Conservation (phyloP, 2,329 filamentous ascomycete genomes). For the Venturia carpophila region DNA sequence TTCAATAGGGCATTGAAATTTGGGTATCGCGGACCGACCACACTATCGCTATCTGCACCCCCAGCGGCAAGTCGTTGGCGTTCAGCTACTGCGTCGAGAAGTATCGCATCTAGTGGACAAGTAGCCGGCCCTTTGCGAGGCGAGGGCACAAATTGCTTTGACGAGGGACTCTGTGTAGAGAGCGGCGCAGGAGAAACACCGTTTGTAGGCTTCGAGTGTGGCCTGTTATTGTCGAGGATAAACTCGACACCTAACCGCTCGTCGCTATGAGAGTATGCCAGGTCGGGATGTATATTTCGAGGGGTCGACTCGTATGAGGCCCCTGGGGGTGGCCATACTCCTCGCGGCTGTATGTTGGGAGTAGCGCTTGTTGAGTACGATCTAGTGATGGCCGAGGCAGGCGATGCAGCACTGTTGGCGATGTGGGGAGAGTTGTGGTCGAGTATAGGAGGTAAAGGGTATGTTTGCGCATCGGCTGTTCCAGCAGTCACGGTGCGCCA, state of each 20-base stretch:
- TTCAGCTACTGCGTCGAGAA: constrained; percentile 70
- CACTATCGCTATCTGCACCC: constrained; percentile 48
- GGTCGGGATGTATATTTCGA: constrained; percentile 15
- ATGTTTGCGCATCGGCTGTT: constrained; percentile 12
- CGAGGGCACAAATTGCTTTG: constrained; percentile 23
- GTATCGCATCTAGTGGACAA: constrained; percentile 69
- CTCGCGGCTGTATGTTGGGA: constrained; percentile 5
- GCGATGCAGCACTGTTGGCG: constrained; percentile 3
- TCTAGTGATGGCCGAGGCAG: not conserved
- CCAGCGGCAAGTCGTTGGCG: constrained; percentile 59
- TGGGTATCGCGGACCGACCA: constrained; percentile 71
- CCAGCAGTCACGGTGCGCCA: not conserved
- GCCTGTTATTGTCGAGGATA: constrained; percentile 53
- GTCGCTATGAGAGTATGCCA: constrained; percentile 22
- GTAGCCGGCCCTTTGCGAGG: constrained; percentile 56
- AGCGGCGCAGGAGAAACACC: constrained; percentile 30
- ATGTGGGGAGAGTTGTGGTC: constrained; percentile 9
- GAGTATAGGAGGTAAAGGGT: not conserved
- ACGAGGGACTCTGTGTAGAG: constrained; percentile 19
- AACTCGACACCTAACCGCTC: constrained; percentile 69
- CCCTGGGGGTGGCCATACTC: not conserved
- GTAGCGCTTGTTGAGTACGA: not conserved
- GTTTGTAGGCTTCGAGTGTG: constrained; percentile 46
- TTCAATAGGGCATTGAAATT: constrained; percentile 73
- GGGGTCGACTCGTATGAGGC: not conserved